These are phyloP conservation scores for Laguncularia racemosa DNA, from an alignment of 345 rosid genomes.

Conservation along the genomic window DNA sequence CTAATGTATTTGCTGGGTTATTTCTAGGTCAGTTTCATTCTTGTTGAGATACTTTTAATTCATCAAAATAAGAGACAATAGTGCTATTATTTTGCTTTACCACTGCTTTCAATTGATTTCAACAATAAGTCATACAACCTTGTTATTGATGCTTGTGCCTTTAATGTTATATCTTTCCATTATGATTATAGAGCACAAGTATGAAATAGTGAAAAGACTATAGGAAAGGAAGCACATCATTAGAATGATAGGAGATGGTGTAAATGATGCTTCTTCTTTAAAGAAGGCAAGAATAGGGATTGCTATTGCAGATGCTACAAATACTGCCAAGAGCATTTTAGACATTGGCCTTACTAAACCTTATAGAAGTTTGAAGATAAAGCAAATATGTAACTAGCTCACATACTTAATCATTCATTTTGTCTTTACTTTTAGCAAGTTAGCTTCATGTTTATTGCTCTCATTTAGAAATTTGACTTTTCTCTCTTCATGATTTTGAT, in stretches of 20 bases:
- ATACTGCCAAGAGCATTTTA: slow-evolving; percentile 87
- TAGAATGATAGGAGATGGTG: slow-evolving; percentile 98
- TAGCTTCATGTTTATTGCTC: too few species aligned
- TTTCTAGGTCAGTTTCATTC: slow-evolving; percentile 57
- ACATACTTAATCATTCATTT: too few species aligned
- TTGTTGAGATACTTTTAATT: too few species aligned
- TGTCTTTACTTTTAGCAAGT: too few species aligned
- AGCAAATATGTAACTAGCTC: background rate
- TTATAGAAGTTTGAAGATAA: background rate
- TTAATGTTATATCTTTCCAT: slow-evolving; percentile 3
- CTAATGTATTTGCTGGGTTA: slow-evolving; percentile 93
- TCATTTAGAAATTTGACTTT: too few species aligned
- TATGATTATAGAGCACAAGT: slow-evolving; percentile 62
- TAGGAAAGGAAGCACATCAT: slow-evolving; percentile 86
- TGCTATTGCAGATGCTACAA: slow-evolving; percentile 92
- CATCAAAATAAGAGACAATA: too few species aligned
- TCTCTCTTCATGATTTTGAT: too few species aligned
- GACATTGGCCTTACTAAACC: slow-evolving; percentile 89
- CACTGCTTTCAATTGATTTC: background rate
- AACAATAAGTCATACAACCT: background rate
- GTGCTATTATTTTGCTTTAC: background rate
- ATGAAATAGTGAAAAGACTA: slow-evolving; percentile 76
- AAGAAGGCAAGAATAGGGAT: slow-evolving; percentile 94
- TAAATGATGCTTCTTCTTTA: slow-evolving; percentile 87
- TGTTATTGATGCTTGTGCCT: background rate